These are phyloP conservation scores for Prunus mira DNA, from an alignment of 306 rosid genomes.

Conservation along the genomic window DNA sequence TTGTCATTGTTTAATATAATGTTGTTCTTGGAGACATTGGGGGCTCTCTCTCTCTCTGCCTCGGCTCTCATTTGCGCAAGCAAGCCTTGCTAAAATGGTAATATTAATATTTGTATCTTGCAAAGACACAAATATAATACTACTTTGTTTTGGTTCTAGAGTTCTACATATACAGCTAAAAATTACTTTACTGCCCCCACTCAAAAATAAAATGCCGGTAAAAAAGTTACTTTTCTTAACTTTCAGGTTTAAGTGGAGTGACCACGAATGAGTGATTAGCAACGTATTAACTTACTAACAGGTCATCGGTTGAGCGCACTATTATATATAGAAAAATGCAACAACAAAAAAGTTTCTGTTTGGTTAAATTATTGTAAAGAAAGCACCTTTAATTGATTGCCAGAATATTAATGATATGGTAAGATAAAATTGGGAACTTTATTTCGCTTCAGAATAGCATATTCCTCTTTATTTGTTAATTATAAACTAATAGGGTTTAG, in stretches of 20 bases:
- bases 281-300: too few species aligned
- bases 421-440: background rate
- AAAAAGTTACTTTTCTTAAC: too few species aligned
- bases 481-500: background rate
- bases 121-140: background rate
- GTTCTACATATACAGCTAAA: background rate
- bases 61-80: background rate
- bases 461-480: background rate
- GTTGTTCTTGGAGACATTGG: background rate
- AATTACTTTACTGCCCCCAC: background rate
- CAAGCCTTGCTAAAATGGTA: background rate
- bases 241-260: too few species aligned
- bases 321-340: too few species aligned
- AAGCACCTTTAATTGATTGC: background rate
- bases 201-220: background rate
- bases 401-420: background rate
- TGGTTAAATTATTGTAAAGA: too few species aligned
- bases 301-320: too few species aligned
- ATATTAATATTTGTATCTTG: too few species aligned
- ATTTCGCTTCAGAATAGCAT: slow-evolving; percentile 2
- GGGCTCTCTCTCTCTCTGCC: background rate
- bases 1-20: background rate
- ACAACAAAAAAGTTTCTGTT: too few species aligned
- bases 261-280: too few species aligned
- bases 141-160: too few species aligned